phyloP scores from a whole-genome alignment of 2,329 filamentous ascomycete species.

The Ascochyta clinopodiicola region DNA sequence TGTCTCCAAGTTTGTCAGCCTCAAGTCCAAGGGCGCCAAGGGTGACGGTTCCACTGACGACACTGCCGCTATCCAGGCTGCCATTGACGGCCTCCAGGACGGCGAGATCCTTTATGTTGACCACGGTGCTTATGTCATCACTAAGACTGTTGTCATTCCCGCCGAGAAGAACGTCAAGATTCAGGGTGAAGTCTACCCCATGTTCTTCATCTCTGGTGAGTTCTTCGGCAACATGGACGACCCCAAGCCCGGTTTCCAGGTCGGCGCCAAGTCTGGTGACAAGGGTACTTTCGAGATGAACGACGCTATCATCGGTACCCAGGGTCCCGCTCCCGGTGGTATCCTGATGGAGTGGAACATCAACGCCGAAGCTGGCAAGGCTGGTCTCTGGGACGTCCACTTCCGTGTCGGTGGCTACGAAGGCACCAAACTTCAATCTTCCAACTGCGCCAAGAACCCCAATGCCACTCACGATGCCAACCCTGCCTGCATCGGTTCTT shows the following conservation, averaged over 20 bases:
- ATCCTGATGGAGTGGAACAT: conserved; percentile 94
- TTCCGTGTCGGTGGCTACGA: conserved; percentile 87
- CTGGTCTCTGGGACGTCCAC: conserved; percentile 94
- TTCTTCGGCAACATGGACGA: conserved; percentile 77
- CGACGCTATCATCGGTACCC: conserved; percentile 84
- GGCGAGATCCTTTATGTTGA: conserved; percentile 70
- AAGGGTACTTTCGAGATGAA: conserved; percentile 83
- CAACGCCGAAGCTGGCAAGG: conserved; percentile 68
- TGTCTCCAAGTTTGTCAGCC: conserved; percentile 76
- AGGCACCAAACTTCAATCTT: conserved; percentile 81
- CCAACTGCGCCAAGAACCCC: conserved; percentile 80
- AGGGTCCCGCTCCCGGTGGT: conserved; percentile 82
- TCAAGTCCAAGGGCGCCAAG: conserved; percentile 81
- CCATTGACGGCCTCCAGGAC: conserved; percentile 71
- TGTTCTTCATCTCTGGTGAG: conserved; percentile 81
- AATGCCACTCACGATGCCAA: conserved; percentile 66
- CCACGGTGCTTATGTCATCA: conserved; percentile 68
- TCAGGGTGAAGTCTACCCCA: conserved; percentile 88
- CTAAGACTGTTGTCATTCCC: conserved; percentile 65
- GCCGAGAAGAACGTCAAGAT: conserved; percentile 76
- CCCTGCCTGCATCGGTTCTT: conserved; percentile 74
- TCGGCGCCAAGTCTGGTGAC: conserved; percentile 75
- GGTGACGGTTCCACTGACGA: conserved; percentile 90
- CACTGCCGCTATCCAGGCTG: conserved; percentile 79
- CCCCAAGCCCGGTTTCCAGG: conserved; percentile 83